A percentile compares a stretch with the other conserved stretches of the same genome.
phyloP scores from a whole-genome alignment of 768 basidiomycete species.

The Rhizopogon vinicolor region DNA sequence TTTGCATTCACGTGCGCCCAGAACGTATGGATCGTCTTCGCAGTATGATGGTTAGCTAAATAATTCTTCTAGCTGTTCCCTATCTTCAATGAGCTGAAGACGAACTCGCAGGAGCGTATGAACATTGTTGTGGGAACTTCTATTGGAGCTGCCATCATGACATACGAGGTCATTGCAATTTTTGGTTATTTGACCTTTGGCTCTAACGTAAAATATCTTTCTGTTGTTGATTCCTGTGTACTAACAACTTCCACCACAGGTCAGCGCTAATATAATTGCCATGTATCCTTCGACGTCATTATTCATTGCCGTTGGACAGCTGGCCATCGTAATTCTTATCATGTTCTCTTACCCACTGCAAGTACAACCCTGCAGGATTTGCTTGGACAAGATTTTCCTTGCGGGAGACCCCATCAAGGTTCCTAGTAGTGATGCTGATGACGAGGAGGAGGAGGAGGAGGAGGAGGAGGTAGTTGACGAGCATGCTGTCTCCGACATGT shows the following conservation, averaged over 20 bases:
- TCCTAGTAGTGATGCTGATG: conserved; percentile 35
- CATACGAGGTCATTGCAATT: conserved; percentile 85
- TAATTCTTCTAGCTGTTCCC: conserved; percentile 69
- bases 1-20: conserved; percentile 92
- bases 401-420: conserved; percentile 32
- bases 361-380: conserved; percentile 89
- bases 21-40: conserved; percentile 53
- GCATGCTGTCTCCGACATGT: conserved; percentile 58
- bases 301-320: conserved; percentile 88
- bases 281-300: conserved; percentile 91
- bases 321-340: conserved; percentile 89
- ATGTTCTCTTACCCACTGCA: conserved; percentile 93
- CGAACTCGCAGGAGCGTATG: conserved; percentile 78
- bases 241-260: conserved; percentile 33
- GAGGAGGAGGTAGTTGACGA: conserved; percentile 35
- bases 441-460: conserved; percentile 42
- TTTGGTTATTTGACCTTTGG: conserved; percentile 96
- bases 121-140: conserved; percentile 84
- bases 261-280: conserved; percentile 89
- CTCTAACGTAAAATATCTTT: conserved; percentile 50
- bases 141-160: conserved; percentile 77
- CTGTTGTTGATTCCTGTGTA: conserved; percentile 1
- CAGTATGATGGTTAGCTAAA: neutral
- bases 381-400: conserved; percentile 85
- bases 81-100: conserved; percentile 85